Conservation (phyloP, 1,139 yeast genomes). For the Pichia sp. region DNA sequence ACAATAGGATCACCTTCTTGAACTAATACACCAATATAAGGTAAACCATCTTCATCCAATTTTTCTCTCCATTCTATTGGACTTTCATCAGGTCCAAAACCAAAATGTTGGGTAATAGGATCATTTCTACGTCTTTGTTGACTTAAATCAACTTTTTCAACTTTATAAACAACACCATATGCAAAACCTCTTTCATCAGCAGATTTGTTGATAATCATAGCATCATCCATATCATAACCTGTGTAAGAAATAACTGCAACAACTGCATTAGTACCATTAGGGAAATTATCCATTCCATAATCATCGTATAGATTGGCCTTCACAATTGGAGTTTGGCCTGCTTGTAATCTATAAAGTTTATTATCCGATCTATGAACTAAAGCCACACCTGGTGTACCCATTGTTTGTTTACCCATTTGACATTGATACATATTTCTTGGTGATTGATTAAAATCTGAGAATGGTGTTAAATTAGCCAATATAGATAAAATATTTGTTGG, state of each 20-base stretch:
- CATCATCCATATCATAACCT: constrained; percentile 99
- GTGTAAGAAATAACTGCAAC: constrained; percentile 98
- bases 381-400: constrained; percentile 99
- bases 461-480: constrained; percentile 93
- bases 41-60: constrained; percentile 89
- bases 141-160: constrained; percentile 79
- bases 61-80: constrained; percentile 85
- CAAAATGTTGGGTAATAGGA: constrained; percentile 90
- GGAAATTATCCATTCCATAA: constrained; percentile 97
- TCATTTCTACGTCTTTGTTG: constrained; percentile 83
- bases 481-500: constrained; percentile 94
- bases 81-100: constrained; percentile 90
- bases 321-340: constrained; percentile 97
- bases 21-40: constrained; percentile 78
- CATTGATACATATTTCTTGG: constrained; percentile 99
- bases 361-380: constrained; percentile 89
- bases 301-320: constrained; percentile 91
- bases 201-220: constrained; percentile 94
- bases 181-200: constrained; percentile 98
- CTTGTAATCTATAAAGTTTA: constrained; percentile 83
- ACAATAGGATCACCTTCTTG: constrained; percentile 95
- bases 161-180: constrained; percentile 93
- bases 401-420: constrained; percentile 99
- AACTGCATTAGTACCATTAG: constrained; percentile 97
- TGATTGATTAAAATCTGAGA: constrained; percentile 96